Percentiles rank a stretch among this genome's conserved stretches.
phyloP scores from a whole-genome alignment of 495 filamentous ascomycete genomes.

The Penicillium subrubescens region DNA sequence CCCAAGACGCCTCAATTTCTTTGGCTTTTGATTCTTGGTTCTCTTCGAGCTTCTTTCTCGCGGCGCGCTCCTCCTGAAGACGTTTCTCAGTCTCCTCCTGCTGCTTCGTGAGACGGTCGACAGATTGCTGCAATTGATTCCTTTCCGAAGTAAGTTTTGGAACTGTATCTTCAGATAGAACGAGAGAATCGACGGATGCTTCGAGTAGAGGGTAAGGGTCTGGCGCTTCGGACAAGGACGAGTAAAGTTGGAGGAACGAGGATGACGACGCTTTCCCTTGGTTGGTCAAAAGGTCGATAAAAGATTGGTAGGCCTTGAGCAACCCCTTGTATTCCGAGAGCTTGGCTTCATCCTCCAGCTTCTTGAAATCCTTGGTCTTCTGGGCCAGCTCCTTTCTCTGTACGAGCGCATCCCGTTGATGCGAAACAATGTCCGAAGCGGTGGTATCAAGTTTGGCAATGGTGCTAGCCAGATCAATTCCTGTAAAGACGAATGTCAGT shows the following conservation, averaged over 20 bases:
- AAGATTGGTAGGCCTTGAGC: constrained; percentile 94
- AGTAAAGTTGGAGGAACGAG: constrained; percentile 89
- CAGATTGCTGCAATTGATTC: constrained; percentile 76
- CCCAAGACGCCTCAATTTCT: constrained; percentile 89
- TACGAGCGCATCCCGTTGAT: constrained; percentile 88
- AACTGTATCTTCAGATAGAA: constrained; percentile 85
- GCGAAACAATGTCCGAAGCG: constrained; percentile 87
- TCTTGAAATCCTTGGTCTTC: constrained; percentile 97
- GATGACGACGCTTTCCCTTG: constrained; percentile 91
- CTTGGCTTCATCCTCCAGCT: constrained; percentile 89
- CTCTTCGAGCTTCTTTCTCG: constrained; percentile 74
- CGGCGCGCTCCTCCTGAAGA: constrained; percentile 70
- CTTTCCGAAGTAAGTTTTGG: constrained; percentile 88
- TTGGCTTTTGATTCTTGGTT: constrained; percentile 74
- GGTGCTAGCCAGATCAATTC: constrained; percentile 83
- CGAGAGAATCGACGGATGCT: constrained; percentile 90
- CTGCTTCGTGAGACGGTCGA: constrained; percentile 83
- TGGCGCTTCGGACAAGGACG: constrained; percentile 88
- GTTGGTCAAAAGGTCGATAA: constrained; percentile 93
- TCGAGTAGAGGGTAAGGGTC: constrained; percentile 97
- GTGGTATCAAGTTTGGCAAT: constrained; percentile 87
- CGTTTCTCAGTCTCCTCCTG: constrained; percentile 81
- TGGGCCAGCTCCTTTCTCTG: constrained; percentile 96
- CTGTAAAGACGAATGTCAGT: constrained; percentile 50
- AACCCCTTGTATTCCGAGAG: constrained; percentile 84